A percentile compares a stretch with the other conserved stretches of the same genome.
Evolutionary conservation across 129 eudicot species (phyloP).

Genomic region (Tanacetum coccineum): DNA sequence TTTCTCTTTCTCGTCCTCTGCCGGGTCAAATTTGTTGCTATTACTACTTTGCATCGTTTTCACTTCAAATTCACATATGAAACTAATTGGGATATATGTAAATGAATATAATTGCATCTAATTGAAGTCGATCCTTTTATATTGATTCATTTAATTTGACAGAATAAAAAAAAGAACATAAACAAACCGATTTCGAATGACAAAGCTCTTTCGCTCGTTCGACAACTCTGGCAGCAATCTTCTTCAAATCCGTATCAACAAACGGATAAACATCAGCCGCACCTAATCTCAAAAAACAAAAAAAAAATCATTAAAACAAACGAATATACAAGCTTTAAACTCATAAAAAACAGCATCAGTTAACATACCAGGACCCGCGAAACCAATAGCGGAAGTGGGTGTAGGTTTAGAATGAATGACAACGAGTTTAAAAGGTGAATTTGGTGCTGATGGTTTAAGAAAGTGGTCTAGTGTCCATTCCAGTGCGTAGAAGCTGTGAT

Average conservation of each 20-base stretch:
- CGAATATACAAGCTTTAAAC: background rate
- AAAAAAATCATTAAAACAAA: background rate
- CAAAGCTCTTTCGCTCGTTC: constrained; percentile 72
- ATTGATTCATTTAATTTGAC: too few species aligned
- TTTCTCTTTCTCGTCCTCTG: too few species aligned
- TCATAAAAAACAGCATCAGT: background rate
- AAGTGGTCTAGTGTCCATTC: constrained; percentile 71
- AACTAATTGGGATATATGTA: too few species aligned
- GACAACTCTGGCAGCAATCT: constrained; percentile 70
- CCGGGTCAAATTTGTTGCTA: too few species aligned
- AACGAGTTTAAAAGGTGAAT: constrained; percentile 40
- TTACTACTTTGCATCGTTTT: too few species aligned
- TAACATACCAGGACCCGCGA: constrained; percentile 63
- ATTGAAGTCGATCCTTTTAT: too few species aligned
- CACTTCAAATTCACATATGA: too few species aligned
- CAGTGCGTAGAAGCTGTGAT: constrained; percentile 65
- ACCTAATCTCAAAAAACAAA: constrained; percentile 31
- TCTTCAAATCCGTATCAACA: constrained; percentile 72
- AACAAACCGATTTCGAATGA: constrained; percentile 52
- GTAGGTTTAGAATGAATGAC: constrained; percentile 68
- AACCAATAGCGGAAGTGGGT: constrained; percentile 50
- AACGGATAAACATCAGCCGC: constrained; percentile 59
- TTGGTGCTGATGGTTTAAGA: constrained; percentile 36
- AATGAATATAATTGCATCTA: too few species aligned
- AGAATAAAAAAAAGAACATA: background rate